Evolutionary conservation across 2,329 filamentous ascomycete genomes (phyloP), one percentile per base, ranked within the genome.

Genomic region (Pseudocercospora musae): DNA sequence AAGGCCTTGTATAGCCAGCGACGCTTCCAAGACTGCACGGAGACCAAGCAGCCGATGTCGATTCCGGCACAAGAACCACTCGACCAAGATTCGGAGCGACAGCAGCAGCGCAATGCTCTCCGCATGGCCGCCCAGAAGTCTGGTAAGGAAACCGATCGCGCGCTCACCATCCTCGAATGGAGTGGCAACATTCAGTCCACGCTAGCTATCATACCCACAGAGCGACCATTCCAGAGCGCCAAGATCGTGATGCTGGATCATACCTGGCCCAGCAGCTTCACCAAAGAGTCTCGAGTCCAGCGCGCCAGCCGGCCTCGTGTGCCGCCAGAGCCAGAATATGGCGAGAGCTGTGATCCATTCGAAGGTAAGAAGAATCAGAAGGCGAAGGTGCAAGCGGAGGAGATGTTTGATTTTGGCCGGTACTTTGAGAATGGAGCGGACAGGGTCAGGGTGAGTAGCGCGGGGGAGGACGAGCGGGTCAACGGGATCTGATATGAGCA

Each of bases 91-190:
- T 21, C 44, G 10, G 23, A 25, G 23, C 44, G 18, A 21, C 44
- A 48, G 11, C 13, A 48, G 20, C 20, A 48, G 18, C 44, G 44
- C 18, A 4, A 13, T 5, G 6, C 18, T 4, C 44, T 48, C 23
- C 44, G 44, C 18, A 23, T 8, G 10, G 23, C 18, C 10, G 44
- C 44, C 4, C 44, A 48, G 44, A 48, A 25, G n/a, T 48, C 44
- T 25, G 44, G 44, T 3, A 48, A 48, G 44, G 20, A 21, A 18
- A 8, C 44, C 7, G 40, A 37, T 11, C 31, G 27, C 15, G 20
- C 23, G 10, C 25, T 13, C 25, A 44, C 56, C 46, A 62, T 53
- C 4, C 23, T 62, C 11, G 42, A 58, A 27, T 62, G 60, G 60
- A 29, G 55, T 27, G 60, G 60, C 11, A 50, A 62, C 25, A 48